Evolutionary conservation across 139 green algal genomes (phyloP).

Genomic region (Mychonastes homosphaera): DNA sequence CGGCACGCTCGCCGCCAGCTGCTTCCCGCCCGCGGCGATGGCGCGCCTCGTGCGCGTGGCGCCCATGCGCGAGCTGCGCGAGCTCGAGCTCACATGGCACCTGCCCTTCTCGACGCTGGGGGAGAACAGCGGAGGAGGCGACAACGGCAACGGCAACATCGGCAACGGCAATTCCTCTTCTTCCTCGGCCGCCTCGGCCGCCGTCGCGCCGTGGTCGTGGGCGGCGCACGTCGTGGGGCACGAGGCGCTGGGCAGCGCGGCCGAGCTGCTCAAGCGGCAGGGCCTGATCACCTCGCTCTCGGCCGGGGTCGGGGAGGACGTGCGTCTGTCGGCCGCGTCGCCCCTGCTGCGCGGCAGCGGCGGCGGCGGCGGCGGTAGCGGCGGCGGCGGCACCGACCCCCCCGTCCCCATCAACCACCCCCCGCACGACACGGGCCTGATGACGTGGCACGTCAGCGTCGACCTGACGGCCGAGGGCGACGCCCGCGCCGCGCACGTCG

Average conservation of each 20-base stretch:
- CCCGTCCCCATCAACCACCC: too few species aligned
- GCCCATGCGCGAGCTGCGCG: constrained; percentile 30
- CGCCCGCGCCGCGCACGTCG: constrained; percentile 8
- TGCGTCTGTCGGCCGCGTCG: too few species aligned
- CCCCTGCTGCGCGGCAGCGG: too few species aligned
- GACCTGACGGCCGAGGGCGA: constrained; percentile 26
- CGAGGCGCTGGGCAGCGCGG: constrained; percentile 28
- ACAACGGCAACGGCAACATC: neutral
- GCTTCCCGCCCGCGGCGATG: neutral
- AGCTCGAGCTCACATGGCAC: constrained; percentile 40
- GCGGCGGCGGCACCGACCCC: too few species aligned
- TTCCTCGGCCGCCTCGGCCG: neutral
- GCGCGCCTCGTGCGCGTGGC: constrained; percentile 20
- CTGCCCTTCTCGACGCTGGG: constrained; percentile 23
- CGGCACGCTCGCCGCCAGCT: neutral
- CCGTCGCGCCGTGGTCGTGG: constrained; percentile 36
- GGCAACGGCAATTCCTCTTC: neutral
- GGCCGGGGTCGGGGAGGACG: constrained; percentile 13
- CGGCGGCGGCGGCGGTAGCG: too few species aligned
- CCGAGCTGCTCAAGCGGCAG: constrained; percentile 27
- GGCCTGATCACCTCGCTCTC: constrained; percentile 21
- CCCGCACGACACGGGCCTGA: constrained; percentile 17
- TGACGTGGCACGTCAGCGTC: constrained; percentile 32
- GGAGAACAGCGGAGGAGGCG: constrained; percentile 19
- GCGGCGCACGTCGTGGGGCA: constrained; percentile 35